Percentiles rank a stretch among this genome's conserved stretches.
Conservation (phyloP, 345 rosid genomes). For the Eucalyptus coolabah region DNA sequence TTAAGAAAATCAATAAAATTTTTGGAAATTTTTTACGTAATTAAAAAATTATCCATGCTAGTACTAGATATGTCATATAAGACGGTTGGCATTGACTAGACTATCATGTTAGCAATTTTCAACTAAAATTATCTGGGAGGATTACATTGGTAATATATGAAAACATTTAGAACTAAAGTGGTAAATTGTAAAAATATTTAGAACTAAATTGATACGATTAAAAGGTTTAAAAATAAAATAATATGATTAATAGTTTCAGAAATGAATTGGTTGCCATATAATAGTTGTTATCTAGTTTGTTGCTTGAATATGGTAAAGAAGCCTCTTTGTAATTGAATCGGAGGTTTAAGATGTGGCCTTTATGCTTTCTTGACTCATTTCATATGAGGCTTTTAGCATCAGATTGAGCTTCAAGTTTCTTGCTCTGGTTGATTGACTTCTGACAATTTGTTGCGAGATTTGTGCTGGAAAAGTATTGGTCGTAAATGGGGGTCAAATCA, state of each 20-base stretch:
- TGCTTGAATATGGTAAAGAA: not conserved
- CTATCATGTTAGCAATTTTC: not conserved
- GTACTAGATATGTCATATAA: not conserved
- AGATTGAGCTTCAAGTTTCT: not conserved
- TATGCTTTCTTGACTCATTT: not conserved
- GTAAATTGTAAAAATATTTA: too few species aligned
- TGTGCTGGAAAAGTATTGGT: not conserved
- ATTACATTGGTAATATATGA: too few species aligned
- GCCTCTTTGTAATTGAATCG: not conserved
- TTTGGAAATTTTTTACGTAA: too few species aligned
- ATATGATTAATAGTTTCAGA: too few species aligned
- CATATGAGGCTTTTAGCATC: not conserved
- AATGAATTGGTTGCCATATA: not conserved
- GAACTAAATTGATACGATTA: too few species aligned
- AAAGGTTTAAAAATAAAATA: too few species aligned
- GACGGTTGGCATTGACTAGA: not conserved
- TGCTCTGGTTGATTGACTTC: not conserved
- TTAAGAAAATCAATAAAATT: too few species aligned
- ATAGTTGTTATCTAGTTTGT: not conserved
- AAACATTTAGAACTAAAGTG: too few species aligned
- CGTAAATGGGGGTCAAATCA: not conserved
- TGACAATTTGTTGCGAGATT: not conserved
- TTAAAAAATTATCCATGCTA: too few species aligned
- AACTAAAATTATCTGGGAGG: not conserved
- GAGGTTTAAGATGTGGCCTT: not conserved